Evolutionary conservation across 495 filamentous ascomycete species (phyloP).

Genomic region (Parathielavia appendiculata): DNA sequence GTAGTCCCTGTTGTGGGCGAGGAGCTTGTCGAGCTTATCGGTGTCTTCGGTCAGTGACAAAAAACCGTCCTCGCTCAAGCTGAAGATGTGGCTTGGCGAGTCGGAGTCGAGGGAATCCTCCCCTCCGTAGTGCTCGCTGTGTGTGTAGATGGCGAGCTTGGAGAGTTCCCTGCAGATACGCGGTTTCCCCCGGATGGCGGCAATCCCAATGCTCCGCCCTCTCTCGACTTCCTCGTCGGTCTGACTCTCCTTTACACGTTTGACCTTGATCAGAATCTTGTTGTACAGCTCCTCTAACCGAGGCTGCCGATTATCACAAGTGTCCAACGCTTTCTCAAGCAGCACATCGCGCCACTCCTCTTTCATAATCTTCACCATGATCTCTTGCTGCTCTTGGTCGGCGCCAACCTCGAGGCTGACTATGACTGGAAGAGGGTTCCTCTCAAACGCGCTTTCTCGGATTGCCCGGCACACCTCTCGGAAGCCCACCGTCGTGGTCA

Average conservation of each 20-base stretch:
- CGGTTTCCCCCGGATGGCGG: constrained; percentile 42
- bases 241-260: constrained; percentile 51
- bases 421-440: constrained; percentile 70
- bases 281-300: constrained; percentile 60
- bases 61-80: constrained; percentile 71
- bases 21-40: constrained; percentile 47
- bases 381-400: constrained; percentile 70
- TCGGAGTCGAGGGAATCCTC: constrained; percentile 51
- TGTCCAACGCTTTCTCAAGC: constrained; percentile 50
- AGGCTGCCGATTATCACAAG: constrained; percentile 54
- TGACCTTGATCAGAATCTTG: constrained; percentile 91
- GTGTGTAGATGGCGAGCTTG: constrained; percentile 75
- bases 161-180: constrained; percentile 65
- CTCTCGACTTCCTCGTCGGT: constrained; percentile 22
- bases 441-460: constrained; percentile 69
- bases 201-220: constrained; percentile 24
- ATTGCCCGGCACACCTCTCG: constrained; percentile 79
- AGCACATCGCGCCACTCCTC: constrained; percentile 74
- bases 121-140: constrained; percentile 70
- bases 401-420: constrained; percentile 89
- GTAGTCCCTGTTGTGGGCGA: constrained; percentile 72
- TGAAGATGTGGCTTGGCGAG: constrained; percentile 77
- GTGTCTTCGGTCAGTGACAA: constrained; percentile 50
- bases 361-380: constrained; percentile 90
- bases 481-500: constrained; percentile 82